Evolutionary conservation across 768 basidiomycete genomes (phyloP).

Genomic region (Gelatoporia subvermispora): DNA sequence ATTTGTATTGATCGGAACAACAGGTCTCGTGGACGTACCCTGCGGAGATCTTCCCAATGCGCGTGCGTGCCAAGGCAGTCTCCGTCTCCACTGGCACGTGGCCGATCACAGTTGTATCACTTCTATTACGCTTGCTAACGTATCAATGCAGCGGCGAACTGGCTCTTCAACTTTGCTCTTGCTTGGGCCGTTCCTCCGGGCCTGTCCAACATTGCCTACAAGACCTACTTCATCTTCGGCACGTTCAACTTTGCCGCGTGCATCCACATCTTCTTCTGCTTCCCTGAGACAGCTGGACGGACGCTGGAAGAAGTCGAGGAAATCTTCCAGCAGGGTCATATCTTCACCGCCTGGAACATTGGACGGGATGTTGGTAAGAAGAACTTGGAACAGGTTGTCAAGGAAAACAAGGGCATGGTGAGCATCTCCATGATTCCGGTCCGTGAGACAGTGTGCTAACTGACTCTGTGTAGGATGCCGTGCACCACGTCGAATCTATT

Average conservation of each 20-base stretch:
- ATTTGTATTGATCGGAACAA: background rate
- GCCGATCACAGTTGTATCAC: background rate
- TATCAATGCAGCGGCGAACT: conserved; percentile 30
- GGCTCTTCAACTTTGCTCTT: conserved; percentile 70
- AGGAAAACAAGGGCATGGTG: too few relatives aligned
- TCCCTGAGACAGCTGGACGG: conserved; percentile 70
- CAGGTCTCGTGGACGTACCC: conserved; percentile 48
- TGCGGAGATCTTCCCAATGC: conserved; percentile 65
- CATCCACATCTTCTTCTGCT: conserved; percentile 73
- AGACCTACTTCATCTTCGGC: conserved; percentile 76
- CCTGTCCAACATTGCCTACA: conserved; percentile 62
- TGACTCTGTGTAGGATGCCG: too few relatives aligned
- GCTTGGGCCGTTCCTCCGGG: conserved; percentile 74
- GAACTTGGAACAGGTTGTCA: conserved; percentile 45
- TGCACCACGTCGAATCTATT: too few relatives aligned
- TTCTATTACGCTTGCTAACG: background rate
- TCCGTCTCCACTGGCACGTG: conserved; percentile 32
- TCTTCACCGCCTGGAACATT: conserved; percentile 69
- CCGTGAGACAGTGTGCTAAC: too few relatives aligned
- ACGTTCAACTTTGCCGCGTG: conserved; percentile 66
- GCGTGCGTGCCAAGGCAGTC: conserved; percentile 60
- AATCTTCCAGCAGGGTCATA: conserved; percentile 64
- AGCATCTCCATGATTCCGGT: too few relatives aligned
- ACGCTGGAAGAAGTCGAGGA: conserved; percentile 79
- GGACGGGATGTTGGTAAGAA: conserved; percentile 57